phyloP scores from a whole-genome alignment of 108 stramenopile species.

The Skeletonema potamos region DNA sequence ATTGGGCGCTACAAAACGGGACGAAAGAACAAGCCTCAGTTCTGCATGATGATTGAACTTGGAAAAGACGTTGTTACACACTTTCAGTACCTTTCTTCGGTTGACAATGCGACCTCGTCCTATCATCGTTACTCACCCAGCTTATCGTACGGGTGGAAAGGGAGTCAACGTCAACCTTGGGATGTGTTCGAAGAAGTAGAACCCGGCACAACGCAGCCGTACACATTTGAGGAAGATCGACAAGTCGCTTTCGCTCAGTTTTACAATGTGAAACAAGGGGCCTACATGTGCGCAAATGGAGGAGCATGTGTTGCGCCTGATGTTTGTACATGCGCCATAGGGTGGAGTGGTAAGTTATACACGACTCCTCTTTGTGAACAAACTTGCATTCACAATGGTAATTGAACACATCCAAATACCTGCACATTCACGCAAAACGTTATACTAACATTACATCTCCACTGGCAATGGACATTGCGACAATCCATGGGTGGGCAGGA shows the following conservation, averaged over 20 bases:
- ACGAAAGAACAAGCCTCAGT: conserved; percentile 22
- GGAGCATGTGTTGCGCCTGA: conserved; percentile 76
- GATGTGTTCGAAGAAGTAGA: conserved; percentile 36
- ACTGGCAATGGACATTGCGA: no score
- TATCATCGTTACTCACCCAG: conserved; percentile 52
- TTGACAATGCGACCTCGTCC: conserved; percentile 42
- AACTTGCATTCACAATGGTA: conserved; percentile 70
- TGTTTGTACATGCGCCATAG: conserved; percentile 71
- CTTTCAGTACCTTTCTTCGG: conserved; percentile 60
- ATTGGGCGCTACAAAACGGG: conserved; percentile 50
- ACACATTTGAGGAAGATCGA: conserved; percentile 60
- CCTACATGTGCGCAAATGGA: conserved; percentile 85
- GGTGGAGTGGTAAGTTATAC: conserved; percentile 70
- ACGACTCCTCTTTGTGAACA: conserved; percentile 65
- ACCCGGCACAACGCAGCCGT: conserved; percentile 52
- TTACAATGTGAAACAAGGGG: conserved; percentile 64
- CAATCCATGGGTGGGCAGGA: no score
- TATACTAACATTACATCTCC: no score
- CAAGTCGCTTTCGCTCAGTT: conserved; percentile 68
- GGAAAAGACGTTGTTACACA: conserved; percentile 43
- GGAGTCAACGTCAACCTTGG: conserved; percentile 41
- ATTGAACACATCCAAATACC: conserved; percentile 80
- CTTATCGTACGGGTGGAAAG: conserved; percentile 57
- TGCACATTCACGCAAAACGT: no score
- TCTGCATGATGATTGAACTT: conserved; percentile 73